Evolutionary conservation across 345 rosid species (phyloP), one percentile per base, ranked within the genome.

Genomic region (Boechera retrofracta): DNA sequence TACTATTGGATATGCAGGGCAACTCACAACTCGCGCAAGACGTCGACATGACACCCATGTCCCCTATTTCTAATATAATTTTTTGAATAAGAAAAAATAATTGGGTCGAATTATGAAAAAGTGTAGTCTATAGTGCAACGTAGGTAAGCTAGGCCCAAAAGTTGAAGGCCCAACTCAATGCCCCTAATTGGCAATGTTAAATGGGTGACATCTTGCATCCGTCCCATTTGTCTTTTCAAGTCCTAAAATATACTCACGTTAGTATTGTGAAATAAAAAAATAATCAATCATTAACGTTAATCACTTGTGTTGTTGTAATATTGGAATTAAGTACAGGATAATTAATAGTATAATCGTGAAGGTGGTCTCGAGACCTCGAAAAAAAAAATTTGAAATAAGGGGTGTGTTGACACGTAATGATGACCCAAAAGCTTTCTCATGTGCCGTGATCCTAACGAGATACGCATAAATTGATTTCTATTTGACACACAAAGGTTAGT

Each of bases 371-470:
- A 68, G 74, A 64, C 71, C 60, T 77, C 72, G 76, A 64, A 71
- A 64, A 63, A 28, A 24, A 16, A 2, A 45, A 33, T 57, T 56
- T 10, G 67, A 69, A 64, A 63, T 38, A 13, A 52, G 65, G 80
- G 56, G 41, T 53, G 31, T 44, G 66, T 64, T 64, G 76, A 77
- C 76, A 77, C 80, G 80, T 77, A 77, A 55, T 71, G 61, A 71
- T 77, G 71, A 36, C 11, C 80, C 67, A 71, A 77, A 36, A 56
- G 24, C 41, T 35, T 54, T 36, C 18, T 48, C 76, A 77, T 64
- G 80, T 77, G 80, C 76, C 76, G 60, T 54, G 76, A 77, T 77
- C 80, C 65, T 64, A 62, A 33, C 71, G 71, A 70, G 76, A 77
- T 77, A 53, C 72, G 72, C 4, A 55, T 77, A 29, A 21, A 68